Base-by-base conservation (phyloP, 805 yeast species). In the Pachysolen tannophilus region DNA sequence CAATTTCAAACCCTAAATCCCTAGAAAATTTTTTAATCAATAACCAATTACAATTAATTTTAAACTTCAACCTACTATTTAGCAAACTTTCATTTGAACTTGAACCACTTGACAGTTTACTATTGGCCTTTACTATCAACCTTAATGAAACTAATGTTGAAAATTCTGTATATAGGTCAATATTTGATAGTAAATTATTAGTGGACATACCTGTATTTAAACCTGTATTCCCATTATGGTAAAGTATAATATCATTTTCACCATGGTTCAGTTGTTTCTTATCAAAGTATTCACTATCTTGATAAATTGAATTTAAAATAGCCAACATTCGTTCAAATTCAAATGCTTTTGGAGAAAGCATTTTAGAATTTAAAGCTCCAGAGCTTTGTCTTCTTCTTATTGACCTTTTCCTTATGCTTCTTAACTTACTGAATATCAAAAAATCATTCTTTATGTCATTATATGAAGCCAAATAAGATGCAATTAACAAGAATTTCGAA, bases 391-490 rank as follows among this genome's bases (percentile, higher is more conserved):
- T 63, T 30, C 58, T 57, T 17, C 67, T 66, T 4, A 61, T 49
- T 17, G 57, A 50, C 34, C 69, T 56, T 14, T 58, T 59, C 34
- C 65, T 56, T 14, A 66, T 61, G 10, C 68, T 73, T 42, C 65
- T 72, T 29, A 81, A 61, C 40, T 68, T 75, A 21, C 95, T 80
- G 48, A 84, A 88, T 35, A 72, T 61, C 34, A 75, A 70, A 47
- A 77, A 60, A 54, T 87, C 97, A 48, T 69, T 70, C 41, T 74
- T 71, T 2, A 80, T 76, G 20, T 80, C 82, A 37, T 76, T 73
- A 49, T 72, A 82, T 0, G 95, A 85, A 1, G 95, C 94, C 32
- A 87, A 58, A 52, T 82, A 88, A 1, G 94, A 78, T 1, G 95
- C 85, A 21, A 86, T 69, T 11, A 87, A 56, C n/a, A 88, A 56